Conservation (phyloP, 2,329 filamentous ascomycete species). For the Calonectria crousiana region DNA sequence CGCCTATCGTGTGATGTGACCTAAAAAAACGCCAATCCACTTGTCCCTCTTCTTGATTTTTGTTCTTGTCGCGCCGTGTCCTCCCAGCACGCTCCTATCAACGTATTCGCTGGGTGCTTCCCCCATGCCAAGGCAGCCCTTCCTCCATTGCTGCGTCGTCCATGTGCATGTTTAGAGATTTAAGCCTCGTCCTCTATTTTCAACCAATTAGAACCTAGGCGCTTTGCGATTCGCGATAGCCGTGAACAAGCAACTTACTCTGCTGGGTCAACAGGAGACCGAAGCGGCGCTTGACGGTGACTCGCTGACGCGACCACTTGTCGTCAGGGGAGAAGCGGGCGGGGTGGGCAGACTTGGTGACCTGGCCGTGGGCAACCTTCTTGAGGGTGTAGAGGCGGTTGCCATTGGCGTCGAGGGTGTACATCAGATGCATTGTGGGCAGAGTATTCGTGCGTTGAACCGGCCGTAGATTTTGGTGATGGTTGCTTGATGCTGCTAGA, state of each 20-base stretch:
- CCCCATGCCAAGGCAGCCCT: background rate
- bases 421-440: constrained; percentile 74
- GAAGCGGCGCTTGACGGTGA: constrained; percentile 95
- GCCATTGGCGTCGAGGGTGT: constrained; percentile 84
- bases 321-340: constrained; percentile 98
- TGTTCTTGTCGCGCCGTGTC: background rate
- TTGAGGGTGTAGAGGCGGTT: constrained; percentile 96
- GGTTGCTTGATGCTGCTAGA: constrained; percentile 24
- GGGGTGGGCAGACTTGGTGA: constrained; percentile 96
- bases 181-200: background rate
- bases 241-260: constrained; percentile 54
- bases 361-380: constrained; percentile 84
- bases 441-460: constrained; percentile 11
- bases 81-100: constrained; percentile 40
- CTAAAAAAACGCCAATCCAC: constrained; percentile 29
- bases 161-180: background rate
- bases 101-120: background rate
- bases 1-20: constrained; percentile 29
- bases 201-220: background rate
- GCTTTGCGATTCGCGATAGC: background rate
- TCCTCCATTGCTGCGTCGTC: background rate
- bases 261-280: constrained; percentile 87
- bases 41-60: background rate
- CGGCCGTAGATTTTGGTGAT: constrained; percentile 22
- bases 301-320: constrained; percentile 97